Conservation (phyloP, 2,329 filamentous ascomycete species). For the Penicillium sp. region DNA sequence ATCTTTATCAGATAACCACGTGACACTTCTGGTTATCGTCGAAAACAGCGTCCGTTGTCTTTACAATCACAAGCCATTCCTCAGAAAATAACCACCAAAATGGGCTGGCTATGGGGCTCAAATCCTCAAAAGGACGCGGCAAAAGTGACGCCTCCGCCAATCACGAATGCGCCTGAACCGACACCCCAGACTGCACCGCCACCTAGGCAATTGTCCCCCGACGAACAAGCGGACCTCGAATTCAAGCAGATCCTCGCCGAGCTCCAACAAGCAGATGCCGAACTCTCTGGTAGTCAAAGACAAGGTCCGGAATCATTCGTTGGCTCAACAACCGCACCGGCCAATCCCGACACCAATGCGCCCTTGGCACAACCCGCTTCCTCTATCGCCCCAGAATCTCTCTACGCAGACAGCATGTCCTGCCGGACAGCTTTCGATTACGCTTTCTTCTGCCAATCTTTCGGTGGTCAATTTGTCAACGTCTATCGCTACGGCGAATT, state of each 20-base stretch:
- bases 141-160: slow-evolving; percentile 17
- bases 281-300: slow-evolving; percentile 16
- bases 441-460: slow-evolving; percentile 89
- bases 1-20: slow-evolving; percentile 5
- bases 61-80: neutral
- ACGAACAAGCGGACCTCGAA: slow-evolving; percentile 57
- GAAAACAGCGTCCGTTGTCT: slow-evolving; percentile 13
- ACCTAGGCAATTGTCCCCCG: slow-evolving; percentile 39
- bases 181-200: slow-evolving; percentile 24
- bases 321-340: slow-evolving; percentile 3
- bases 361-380: slow-evolving; percentile 21
- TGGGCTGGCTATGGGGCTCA: slow-evolving; percentile 53
- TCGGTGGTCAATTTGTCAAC: slow-evolving; percentile 88
- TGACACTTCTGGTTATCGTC: slow-evolving; percentile 7
- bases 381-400: slow-evolving; percentile 62
- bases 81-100: slow-evolving; percentile 25
- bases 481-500: slow-evolving; percentile 84
- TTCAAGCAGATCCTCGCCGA: slow-evolving; percentile 55
- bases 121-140: slow-evolving; percentile 30
- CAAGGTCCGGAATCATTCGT: slow-evolving; percentile 2
- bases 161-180: slow-evolving; percentile 17
- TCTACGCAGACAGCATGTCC: slow-evolving; percentile 80
- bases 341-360: slow-evolving; percentile 5
- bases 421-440: slow-evolving; percentile 89
- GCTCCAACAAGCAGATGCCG: slow-evolving; percentile 46